These are phyloP conservation scores for Thalassiosira livingstoniorum DNA, from an alignment of 352 stramenopile genomes.

Conservation along the genomic window DNA sequence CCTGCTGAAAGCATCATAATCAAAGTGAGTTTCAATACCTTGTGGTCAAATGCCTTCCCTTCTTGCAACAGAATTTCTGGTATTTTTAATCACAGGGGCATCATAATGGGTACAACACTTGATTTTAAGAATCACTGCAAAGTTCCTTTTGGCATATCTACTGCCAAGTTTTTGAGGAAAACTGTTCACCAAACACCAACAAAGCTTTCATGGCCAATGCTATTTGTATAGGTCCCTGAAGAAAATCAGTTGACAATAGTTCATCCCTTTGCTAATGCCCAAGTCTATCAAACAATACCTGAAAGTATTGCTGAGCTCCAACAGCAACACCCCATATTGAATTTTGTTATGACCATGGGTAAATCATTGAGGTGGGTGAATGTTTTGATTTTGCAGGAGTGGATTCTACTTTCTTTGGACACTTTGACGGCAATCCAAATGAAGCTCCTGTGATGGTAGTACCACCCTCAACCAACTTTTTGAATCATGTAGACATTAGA, in stretches of 20 bases:
- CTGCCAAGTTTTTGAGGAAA: neutral
- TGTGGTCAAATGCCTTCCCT: neutral
- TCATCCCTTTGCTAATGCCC: neutral
- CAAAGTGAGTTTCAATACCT: neutral
- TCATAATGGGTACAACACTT: neutral
- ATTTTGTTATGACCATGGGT: too few relatives aligned
- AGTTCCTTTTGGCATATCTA: slow-evolving; percentile 5
- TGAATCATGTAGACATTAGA: too few relatives aligned
- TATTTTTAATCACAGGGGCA: neutral
- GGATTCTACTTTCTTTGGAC: too few relatives aligned
- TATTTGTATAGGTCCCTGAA: neutral
- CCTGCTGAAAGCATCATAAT: neutral
- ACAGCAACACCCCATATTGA: too few relatives aligned
- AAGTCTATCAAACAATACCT: too few relatives aligned
- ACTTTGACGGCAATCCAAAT: too few relatives aligned
- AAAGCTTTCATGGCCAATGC: neutral
- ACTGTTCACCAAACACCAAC: neutral
- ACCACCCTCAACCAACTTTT: too few relatives aligned
- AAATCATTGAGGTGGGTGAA: too few relatives aligned
- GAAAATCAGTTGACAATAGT: neutral
- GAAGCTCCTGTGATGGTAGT: too few relatives aligned
- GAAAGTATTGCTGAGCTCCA: too few relatives aligned
- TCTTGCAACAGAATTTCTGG: neutral
- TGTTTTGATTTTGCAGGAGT: too few relatives aligned
- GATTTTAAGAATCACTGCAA: slow-evolving; percentile 4